These are phyloP conservation scores for Thielaviopsis punctulata DNA, from an alignment of 2,329 filamentous ascomycete species.

Conservation along the genomic window DNA sequence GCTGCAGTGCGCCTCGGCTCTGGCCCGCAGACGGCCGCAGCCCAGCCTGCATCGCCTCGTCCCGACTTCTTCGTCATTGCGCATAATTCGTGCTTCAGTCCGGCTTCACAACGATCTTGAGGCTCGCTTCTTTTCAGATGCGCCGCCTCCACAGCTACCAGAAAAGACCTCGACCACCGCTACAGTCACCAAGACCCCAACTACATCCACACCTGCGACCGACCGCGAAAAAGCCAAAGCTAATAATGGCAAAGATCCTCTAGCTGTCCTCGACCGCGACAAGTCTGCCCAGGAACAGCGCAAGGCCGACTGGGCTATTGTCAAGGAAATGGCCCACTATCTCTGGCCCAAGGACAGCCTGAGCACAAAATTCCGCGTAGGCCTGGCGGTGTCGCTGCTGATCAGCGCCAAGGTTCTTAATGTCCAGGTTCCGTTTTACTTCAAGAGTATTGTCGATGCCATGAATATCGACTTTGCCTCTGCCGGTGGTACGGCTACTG, in stretches of 20 bases:
- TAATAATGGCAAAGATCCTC: slow-evolving; percentile 26
- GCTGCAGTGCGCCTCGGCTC: slow-evolving; percentile 2
- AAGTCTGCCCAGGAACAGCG: slow-evolving; percentile 72
- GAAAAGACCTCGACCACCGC: neutral
- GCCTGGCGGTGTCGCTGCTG: slow-evolving; percentile 65
- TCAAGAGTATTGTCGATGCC: slow-evolving; percentile 91
- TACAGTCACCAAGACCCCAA: too few relatives aligned
- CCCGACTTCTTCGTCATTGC: slow-evolving; percentile 1
- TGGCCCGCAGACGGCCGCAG: slow-evolving; percentile 2
- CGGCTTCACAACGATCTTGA: slow-evolving; percentile 8
- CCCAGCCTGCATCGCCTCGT: slow-evolving; percentile 2
- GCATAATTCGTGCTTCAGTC: slow-evolving; percentile 7
- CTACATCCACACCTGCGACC: neutral
- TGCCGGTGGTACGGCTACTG: slow-evolving; percentile 73
- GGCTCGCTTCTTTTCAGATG: slow-evolving; percentile 2
- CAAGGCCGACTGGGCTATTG: slow-evolving; percentile 95
- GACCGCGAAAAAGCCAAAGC: slow-evolving; percentile 7
- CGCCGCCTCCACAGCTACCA: neutral
- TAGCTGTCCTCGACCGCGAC: slow-evolving; percentile 41
- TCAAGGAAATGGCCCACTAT: slow-evolving; percentile 93
- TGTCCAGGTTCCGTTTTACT: slow-evolving; percentile 97
- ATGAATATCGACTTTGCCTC: slow-evolving; percentile 93
- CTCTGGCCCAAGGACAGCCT: slow-evolving; percentile 78
- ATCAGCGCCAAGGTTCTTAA: slow-evolving; percentile 89
- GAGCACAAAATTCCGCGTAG: slow-evolving; percentile 63